phyloP scores from a whole-genome alignment of 805 yeast species.

The Pichia membranifaciens region DNA sequence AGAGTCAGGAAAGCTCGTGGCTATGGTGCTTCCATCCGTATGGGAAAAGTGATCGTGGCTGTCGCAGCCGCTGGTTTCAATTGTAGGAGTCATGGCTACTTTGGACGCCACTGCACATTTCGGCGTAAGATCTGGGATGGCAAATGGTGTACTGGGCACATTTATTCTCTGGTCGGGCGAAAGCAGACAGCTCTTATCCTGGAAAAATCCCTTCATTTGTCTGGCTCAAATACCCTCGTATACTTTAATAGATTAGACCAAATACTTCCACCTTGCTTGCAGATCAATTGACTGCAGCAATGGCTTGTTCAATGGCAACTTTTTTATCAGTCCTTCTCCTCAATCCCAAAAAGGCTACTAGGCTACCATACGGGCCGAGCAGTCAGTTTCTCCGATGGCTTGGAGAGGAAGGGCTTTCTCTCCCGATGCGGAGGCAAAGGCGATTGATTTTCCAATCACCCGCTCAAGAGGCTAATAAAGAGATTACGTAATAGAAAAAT shows the following conservation, averaged over 20 bases:
- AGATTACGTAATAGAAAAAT: too few relatives aligned
- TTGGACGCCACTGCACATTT: background rate
- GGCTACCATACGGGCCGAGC: too few relatives aligned
- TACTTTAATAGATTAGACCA: too few relatives aligned
- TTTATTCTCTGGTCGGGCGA: slow-evolving; percentile 4
- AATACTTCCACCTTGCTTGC: too few relatives aligned
- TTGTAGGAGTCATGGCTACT: background rate
- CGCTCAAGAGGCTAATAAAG: too few relatives aligned
- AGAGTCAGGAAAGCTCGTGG: background rate
- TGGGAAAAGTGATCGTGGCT: background rate
- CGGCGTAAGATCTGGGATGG: background rate
- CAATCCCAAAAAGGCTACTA: too few relatives aligned
- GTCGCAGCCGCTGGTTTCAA: background rate
- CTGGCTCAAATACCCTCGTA: too few relatives aligned
- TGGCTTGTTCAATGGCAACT: too few relatives aligned
- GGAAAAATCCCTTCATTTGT: slow-evolving; percentile 4
- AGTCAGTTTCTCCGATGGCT: too few relatives aligned
- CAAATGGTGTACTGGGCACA: background rate
- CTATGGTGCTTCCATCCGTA: background rate
- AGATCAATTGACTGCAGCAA: too few relatives aligned
- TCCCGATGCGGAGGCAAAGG: background rate
- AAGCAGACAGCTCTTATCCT: background rate
- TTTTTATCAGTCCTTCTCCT: too few relatives aligned
- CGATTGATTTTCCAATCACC: too few relatives aligned
- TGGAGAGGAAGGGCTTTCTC: background rate